Evolutionary conservation across 352 stramenopile genomes (phyloP).

Genomic region (Globisporangium camurandrum): DNA sequence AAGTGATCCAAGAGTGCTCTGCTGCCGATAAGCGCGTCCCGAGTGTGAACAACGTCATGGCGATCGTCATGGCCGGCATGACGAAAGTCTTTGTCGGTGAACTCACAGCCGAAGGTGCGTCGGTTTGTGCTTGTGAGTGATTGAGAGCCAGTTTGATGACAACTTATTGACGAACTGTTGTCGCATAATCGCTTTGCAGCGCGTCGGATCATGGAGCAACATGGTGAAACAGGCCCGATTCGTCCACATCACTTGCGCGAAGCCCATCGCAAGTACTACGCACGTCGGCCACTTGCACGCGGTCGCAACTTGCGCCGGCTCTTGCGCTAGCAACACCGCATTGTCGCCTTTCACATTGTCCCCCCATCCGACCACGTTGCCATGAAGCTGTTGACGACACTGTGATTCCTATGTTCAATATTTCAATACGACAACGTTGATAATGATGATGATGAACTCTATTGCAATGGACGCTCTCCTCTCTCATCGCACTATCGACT

Average conservation of each 20-base stretch:
- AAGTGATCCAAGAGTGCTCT: slow-evolving; percentile 64
- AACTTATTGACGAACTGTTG: no score
- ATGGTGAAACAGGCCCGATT: slow-evolving; percentile 69
- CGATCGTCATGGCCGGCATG: slow-evolving; percentile 85
- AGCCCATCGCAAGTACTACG: slow-evolving; percentile 81
- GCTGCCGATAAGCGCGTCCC: slow-evolving; percentile 40
- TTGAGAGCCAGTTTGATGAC: no score
- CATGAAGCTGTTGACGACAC: no score
- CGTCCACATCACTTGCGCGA: slow-evolving; percentile 67
- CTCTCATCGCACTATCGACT: no score
- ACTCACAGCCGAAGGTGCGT: slow-evolving; percentile 64
- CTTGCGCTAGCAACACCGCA: slow-evolving; percentile 23
- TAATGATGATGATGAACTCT: slow-evolving; percentile 2
- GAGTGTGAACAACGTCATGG: slow-evolving; percentile 77
- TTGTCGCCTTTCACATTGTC: no score
- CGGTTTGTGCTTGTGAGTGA: not conserved
- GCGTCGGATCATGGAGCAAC: slow-evolving; percentile 72
- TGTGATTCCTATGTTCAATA: slow-evolving; percentile 10
- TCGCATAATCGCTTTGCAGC: slow-evolving; percentile 19
- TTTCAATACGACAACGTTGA: slow-evolving; percentile 16
- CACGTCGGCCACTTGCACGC: slow-evolving; percentile 50
- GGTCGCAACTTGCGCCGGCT: slow-evolving; percentile 52
- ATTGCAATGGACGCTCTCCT: not conserved
- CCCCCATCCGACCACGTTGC: no score
- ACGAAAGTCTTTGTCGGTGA: slow-evolving; percentile 79